Base-by-base conservation (phyloP, 2,329 filamentous ascomycete species). In the Pestalotiopsis sp. region DNA sequence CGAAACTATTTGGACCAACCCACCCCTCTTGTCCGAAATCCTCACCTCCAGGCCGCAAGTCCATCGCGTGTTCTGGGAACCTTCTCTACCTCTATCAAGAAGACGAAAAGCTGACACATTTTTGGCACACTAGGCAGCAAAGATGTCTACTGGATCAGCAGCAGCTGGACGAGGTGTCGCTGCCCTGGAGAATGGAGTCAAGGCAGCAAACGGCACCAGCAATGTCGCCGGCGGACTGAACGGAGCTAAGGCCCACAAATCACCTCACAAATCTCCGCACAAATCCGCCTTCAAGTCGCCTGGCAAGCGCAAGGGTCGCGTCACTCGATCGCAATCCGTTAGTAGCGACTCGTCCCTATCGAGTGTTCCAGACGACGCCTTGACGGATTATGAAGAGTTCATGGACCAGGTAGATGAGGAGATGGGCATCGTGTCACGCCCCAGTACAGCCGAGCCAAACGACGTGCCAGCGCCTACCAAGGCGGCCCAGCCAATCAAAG, bases 261-360 rank as follows among this genome's bases (percentile, higher is more conserved):
- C 71, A 38, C 63, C 69, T 27, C 65, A 64, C 31, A 71, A 71
- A 45, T 69, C 69, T 27, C 67, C 73, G 6, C 68, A 68, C 39
- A 75, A 74, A 67, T 73, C 71, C 38, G 62, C 69, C 17, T 58
- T 62, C 39, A 71, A 71, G 56, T 69, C 69, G 20, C 67, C 67
- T 23, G 66, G 59, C 59, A 72, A 72, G 56, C 68, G 71, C 57
- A 76, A 72, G 70, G 75, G 75, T 65, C 72, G 63, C 9, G 17
- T 38, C 17, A 72, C 31, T 36, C 66, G 76, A 12, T 73, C 74
- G 7, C 74, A 72, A 38, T 78, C 77, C 13, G 69, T 77, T 36
- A 78, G 76, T 69, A 79, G 77, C 70, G 72, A 70, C 25, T 79
- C 77, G 31, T 77, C 76, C 11, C 72, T 79, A 13, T 78, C 76